Conservation (phyloP, 345 rosid genomes). For the Passiflora organensis region DNA sequence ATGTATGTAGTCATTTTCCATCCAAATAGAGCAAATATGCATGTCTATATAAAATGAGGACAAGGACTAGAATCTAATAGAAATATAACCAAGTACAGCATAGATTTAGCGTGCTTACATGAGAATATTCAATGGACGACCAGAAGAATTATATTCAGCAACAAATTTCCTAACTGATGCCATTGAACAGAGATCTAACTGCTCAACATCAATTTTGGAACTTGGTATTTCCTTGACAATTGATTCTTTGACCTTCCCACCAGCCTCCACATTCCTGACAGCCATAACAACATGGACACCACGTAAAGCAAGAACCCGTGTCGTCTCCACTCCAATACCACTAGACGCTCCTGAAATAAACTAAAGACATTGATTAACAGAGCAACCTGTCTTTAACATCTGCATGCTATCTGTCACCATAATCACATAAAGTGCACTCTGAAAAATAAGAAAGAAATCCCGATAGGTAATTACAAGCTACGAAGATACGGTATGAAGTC, state of each 20-base stretch:
- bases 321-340: slow-evolving; percentile 36
- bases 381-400: too few species aligned
- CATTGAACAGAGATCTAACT: slow-evolving; percentile 40
- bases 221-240: slow-evolving; percentile 24
- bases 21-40: too few species aligned
- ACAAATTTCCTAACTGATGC: slow-evolving; percentile 36
- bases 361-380: background rate
- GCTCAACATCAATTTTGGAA: slow-evolving; percentile 31
- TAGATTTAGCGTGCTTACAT: slow-evolving; percentile 21
- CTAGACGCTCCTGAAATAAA: slow-evolving; percentile 34
- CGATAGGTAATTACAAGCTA: too few species aligned
- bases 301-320: slow-evolving; percentile 33
- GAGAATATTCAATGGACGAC: slow-evolving; percentile 39
- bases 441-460: too few species aligned
- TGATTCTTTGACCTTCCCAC: slow-evolving; percentile 25
- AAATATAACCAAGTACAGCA: background rate
- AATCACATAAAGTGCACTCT: too few species aligned
- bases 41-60: too few species aligned
- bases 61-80: too few species aligned
- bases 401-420: too few species aligned
- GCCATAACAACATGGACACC: slow-evolving; percentile 26
- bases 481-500: too few species aligned
- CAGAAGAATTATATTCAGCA: slow-evolving; percentile 17
- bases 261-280: slow-evolving; percentile 33
- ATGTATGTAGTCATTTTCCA: too few species aligned